A percentile compares a stretch with the other conserved stretches of the same genome.
Evolutionary conservation across 1,284 basidiomycete species (phyloP).

Genomic region (Moesziomyces sp.): DNA sequence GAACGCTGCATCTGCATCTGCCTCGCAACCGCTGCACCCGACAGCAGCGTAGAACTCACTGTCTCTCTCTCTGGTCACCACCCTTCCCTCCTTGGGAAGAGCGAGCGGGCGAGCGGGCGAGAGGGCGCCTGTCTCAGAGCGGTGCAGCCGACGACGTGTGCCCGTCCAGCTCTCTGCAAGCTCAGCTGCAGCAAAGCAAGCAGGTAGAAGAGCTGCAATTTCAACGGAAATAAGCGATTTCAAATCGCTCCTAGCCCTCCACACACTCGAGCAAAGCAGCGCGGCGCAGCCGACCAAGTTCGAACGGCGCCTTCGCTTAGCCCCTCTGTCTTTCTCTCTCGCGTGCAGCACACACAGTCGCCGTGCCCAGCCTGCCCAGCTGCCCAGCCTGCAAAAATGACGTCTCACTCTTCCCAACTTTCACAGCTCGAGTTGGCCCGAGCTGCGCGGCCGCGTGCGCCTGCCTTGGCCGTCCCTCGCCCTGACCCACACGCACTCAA

Average conservation of each 20-base stretch:
- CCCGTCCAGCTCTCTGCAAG: too few species aligned
- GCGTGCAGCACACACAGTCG: neutral
- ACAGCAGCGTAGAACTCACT: too few species aligned
- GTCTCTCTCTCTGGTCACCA: too few species aligned
- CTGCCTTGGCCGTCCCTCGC: neutral
- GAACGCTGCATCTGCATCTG: too few species aligned
- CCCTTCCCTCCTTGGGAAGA: too few species aligned
- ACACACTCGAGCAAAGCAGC: neutral
- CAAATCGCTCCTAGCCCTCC: neutral
- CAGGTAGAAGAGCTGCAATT: neutral
- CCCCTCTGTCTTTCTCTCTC: neutral
- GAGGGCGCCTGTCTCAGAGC: too few species aligned
- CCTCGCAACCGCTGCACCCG: too few species aligned
- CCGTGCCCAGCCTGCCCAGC: neutral
- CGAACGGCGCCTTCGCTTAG: constrained; percentile 10
- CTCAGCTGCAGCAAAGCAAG: too few species aligned
- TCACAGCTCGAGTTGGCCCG: constrained; percentile 13
- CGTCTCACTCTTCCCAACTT: neutral
- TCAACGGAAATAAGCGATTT: neutral
- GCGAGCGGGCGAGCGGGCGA: too few species aligned
- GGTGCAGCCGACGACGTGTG: too few species aligned
- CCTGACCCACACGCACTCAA: neutral
- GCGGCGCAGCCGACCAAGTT: constrained; percentile 1
- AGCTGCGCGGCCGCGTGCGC: constrained; percentile 5
- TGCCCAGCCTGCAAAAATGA: neutral